Conservation (phyloP, 495 filamentous ascomycete species). For the Penicillium salamii region DNA sequence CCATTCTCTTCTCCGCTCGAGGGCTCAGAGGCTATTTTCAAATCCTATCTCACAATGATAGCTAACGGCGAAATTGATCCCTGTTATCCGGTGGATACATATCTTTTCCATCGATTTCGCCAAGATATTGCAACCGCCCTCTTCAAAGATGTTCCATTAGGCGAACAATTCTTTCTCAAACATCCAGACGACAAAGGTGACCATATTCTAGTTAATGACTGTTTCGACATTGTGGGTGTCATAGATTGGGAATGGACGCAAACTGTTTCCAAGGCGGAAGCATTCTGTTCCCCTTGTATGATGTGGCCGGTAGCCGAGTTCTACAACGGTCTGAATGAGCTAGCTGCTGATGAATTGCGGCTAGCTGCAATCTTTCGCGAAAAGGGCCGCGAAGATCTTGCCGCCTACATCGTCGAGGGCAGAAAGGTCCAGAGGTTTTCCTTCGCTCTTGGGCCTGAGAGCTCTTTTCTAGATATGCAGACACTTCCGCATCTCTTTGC, state of each 20-base stretch:
- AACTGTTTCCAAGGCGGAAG: conserved; percentile 22
- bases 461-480: conserved; percentile 4
- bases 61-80: conserved; percentile 8
- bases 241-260: conserved; percentile 39
- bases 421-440: conserved; percentile 2
- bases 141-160: neutral
- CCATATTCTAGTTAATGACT: conserved; percentile 38
- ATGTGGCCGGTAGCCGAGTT: conserved; percentile 33
- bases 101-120: conserved; percentile 25
- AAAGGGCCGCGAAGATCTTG: conserved; percentile 16
- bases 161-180: conserved; percentile 34
- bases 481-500: neutral
- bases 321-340: conserved; percentile 32
- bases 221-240: conserved; percentile 34
- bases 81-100: conserved; percentile 18
- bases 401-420: conserved; percentile 1
- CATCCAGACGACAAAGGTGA: conserved; percentile 42
- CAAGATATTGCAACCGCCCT: conserved; percentile 14
- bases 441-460: conserved; percentile 6
- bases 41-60: no score
- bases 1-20: conserved; percentile 16
- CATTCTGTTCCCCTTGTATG: conserved; percentile 34
- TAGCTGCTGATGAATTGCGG: conserved; percentile 25
- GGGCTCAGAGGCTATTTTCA: conserved; percentile 4
- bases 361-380: conserved; percentile 26